These are phyloP conservation scores for Cunninghamia lanceolata DNA, from an alignment of 75 land plant species.

Conservation along the genomic window DNA sequence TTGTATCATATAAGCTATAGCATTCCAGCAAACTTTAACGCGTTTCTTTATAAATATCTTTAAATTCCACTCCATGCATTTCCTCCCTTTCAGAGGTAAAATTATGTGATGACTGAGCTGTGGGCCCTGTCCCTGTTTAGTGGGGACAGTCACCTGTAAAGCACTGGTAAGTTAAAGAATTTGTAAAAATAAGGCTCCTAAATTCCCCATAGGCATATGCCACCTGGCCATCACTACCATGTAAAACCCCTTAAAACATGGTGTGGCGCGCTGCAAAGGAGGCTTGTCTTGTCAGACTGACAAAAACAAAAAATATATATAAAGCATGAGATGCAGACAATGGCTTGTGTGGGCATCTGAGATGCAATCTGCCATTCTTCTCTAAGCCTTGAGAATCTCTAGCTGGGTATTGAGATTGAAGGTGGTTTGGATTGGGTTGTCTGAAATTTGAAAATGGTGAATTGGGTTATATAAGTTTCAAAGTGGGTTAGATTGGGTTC, in stretches of 20 bases:
- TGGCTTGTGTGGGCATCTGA: too few relatives aligned
- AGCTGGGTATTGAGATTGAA: neutral
- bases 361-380: neutral
- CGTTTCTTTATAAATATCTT: too few relatives aligned
- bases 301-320: slow-evolving; percentile 4
- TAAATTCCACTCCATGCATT: too few relatives aligned
- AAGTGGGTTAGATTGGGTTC: neutral
- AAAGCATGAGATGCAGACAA: slow-evolving; percentile 4
- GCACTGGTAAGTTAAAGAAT: neutral
- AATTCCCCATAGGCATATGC: neutral
- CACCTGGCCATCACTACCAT: slow-evolving; percentile 1
- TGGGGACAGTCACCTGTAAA: neutral
- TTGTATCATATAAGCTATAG: too few relatives aligned
- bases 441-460: neutral
- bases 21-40: too few relatives aligned
- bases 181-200: neutral
- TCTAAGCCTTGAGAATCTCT: neutral
- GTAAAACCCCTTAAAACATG: neutral
- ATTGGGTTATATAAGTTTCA: neutral
- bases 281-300: neutral
- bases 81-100: too few relatives aligned
- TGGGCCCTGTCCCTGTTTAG: neutral
- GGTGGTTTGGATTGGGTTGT: neutral
- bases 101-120: neutral
- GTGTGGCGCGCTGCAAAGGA: slow-evolving; percentile 6